Evolutionary conservation across 192 early-diverging fungal genomes (phyloP), one percentile per base, ranked within the genome.

Genomic region (Coemansia sp.): DNA sequence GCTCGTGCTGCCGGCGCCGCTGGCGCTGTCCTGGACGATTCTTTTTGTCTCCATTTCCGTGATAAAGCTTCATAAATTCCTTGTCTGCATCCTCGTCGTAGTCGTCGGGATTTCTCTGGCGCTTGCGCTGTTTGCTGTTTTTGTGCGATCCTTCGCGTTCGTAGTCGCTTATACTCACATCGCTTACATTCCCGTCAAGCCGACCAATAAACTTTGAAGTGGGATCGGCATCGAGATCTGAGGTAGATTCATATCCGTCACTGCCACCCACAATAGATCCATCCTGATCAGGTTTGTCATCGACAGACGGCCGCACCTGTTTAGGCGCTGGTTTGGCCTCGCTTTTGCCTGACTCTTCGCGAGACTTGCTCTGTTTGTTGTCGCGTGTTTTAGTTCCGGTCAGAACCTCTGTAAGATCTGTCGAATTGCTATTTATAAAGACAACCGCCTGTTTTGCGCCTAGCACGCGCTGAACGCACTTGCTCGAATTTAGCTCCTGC

Each of bases 21-120:
- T 76, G 83, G n/a, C 79, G 69, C 68, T 86, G 85, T 6, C 85
- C 85, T 41, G 81, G 78, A 7, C 85, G 81, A 52, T 86, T 86
- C 79, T 84, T 86, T 29, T 23, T 27, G 50, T 65, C 66, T 21
- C 52, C 49, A 27, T 53, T 60, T 59, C 50, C 72, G 39, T 80
- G 76, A 48, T 86, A 86, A 56, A 86, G 73, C 51, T 75, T 69
- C 38, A 79, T 74, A 75, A 86, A 86, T 21, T 75, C 75, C 17
- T 60, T 45, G 38, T 84, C 83, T 3, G 61, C 67, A 14, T 60
- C 64, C 29, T 76, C 75, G 27, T 75, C 73, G 23, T 76, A 73
- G 23, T 70, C 68, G 12, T 65, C 60, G 12, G 62, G 63, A 10
- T 55, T 56, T 22, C 58, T 22, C 19, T 23, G 19, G 0, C 49